Conservation (phyloP, 2,329 filamentous ascomycete species). For the Cryphonectria naterciae region DNA sequence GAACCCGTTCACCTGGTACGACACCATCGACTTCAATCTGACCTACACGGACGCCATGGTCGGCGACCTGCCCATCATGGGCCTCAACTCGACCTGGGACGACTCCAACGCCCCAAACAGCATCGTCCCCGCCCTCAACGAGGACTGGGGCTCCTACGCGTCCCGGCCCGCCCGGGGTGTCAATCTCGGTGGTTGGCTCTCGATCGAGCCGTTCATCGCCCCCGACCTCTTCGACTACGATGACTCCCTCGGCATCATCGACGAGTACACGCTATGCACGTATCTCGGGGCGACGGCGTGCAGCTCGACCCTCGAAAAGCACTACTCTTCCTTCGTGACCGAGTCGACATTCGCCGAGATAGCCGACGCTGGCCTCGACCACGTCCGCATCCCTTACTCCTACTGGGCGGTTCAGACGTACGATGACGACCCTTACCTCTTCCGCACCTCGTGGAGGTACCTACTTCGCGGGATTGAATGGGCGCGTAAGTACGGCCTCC, state of each 20-base stretch:
- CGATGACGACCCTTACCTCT: constrained; percentile 83
- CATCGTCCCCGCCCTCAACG: constrained; percentile 76
- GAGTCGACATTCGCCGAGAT: constrained; percentile 86
- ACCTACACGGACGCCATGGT: constrained; percentile 88
- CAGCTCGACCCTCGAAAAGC: constrained; percentile 75
- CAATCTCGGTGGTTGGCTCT: constrained; percentile 92
- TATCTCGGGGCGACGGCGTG: constrained; percentile 70
- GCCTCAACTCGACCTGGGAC: constrained; percentile 82
- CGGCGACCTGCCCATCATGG: constrained; percentile 89
- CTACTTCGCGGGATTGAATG: constrained; percentile 92
- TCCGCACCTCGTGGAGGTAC: constrained; percentile 89
- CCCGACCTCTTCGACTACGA: constrained; percentile 84
- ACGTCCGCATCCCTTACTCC: constrained; percentile 92
- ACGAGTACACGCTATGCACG: constrained; percentile 81
- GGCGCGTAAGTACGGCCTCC: constrained; percentile 86
- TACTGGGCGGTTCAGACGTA: constrained; percentile 95
- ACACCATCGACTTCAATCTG: constrained; percentile 88
- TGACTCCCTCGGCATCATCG: constrained; percentile 68
- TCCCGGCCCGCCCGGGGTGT: constrained; percentile 83
- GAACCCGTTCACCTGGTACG: constrained; percentile 90
- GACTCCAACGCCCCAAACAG: constrained; percentile 79
- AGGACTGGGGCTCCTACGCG: constrained; percentile 77
- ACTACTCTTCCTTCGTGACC: constrained; percentile 88
- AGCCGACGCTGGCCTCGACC: constrained; percentile 84
- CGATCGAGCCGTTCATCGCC: constrained; percentile 92